Evolutionary conservation across 495 filamentous ascomycete genomes (phyloP), one percentile per base, ranked within the genome.

Genomic region (Tetracladium setigerum): DNA sequence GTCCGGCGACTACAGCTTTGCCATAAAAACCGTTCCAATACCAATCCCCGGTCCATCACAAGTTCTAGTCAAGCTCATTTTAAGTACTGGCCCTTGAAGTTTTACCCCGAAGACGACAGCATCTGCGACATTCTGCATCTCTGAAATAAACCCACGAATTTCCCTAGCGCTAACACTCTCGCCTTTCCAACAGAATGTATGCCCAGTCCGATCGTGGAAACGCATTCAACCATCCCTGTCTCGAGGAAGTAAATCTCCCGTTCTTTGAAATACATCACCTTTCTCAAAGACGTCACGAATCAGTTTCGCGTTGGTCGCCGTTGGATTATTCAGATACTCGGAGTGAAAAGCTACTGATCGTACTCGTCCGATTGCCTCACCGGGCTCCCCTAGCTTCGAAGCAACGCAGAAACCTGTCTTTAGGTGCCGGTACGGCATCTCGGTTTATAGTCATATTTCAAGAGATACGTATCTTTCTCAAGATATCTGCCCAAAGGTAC

Each of bases 51-150:
- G 22, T 27, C 22, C 22, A 27, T 27, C 22, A 27, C 3, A 27
- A 27, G 22, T 27, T 27, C 22, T 27, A 7, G 7, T 27, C 22
- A 27, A 27, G 22, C 7, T 27, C 22, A 3, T 27, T 27, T 27
- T 7, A 7, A 38, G 19, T 37, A 59, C 62, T 38, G 62, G 73
- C 70, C 64, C 58, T 17, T 38, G 41, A 13, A 76, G 50, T 30
- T 66, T 71, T 2, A 77, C 71, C 12, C 73, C 73, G 51, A 71
- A 77, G 2, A 77, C 72, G 15, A 72, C 64, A 4, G 72, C 72
- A 60, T 77, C 73, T 33, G 66, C 62, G 13, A 75, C 66, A 8
- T 62, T 65, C 0, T 62, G 56, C 40, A 74, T 66, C 19, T 59
- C 56, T 30, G 70, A 71, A 38, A 77, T 68, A 51, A 71, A 68